These are phyloP conservation scores for Ganoderma lingzhi DNA, from an alignment of 1,284 basidiomycete genomes.

Conservation along the genomic window DNA sequence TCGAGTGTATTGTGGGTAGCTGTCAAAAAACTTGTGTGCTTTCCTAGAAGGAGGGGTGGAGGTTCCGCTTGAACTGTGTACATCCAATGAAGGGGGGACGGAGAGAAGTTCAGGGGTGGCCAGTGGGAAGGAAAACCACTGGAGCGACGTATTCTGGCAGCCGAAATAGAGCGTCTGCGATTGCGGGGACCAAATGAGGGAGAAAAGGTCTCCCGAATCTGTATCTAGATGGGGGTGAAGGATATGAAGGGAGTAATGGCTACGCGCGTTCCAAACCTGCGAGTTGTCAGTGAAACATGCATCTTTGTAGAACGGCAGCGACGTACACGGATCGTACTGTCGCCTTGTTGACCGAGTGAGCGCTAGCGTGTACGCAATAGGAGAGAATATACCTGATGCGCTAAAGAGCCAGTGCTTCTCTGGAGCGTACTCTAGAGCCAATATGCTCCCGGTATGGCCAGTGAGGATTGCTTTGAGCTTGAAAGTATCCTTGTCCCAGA, in stretches of 20 bases:
- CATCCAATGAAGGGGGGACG: slow-evolving; percentile 29
- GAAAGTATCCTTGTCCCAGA: slow-evolving; percentile 83
- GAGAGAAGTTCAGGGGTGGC: slow-evolving; percentile 17
- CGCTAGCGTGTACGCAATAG: slow-evolving; percentile 10
- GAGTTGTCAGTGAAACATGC: slow-evolving; percentile 6
- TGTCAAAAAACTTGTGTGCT: slow-evolving; percentile 86
- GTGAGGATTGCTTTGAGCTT: slow-evolving; percentile 75
- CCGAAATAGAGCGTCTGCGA: slow-evolving; percentile 86
- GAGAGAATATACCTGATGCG: slow-evolving; percentile 62
- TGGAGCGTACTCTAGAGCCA: slow-evolving; percentile 82
- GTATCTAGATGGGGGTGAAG: slow-evolving; percentile 88
- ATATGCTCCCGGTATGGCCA: slow-evolving; percentile 88
- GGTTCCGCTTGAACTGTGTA: slow-evolving; percentile 48
- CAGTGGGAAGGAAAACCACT: slow-evolving; percentile 79
- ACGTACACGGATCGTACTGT: slow-evolving; percentile 84
- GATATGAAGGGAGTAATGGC: slow-evolving; percentile 77
- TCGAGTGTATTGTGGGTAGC: slow-evolving; percentile 74
- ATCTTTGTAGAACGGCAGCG: background rate
- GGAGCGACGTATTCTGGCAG: slow-evolving; percentile 90
- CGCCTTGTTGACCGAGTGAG: slow-evolving; percentile 56
- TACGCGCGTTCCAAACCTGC: slow-evolving; percentile 84
- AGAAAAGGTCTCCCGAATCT: slow-evolving; percentile 91
- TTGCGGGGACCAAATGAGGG: slow-evolving; percentile 80
- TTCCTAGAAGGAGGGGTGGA: slow-evolving; percentile 49
- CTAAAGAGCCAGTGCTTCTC: slow-evolving; percentile 89